Percentiles rank a stretch among this genome's conserved stretches.
Evolutionary conservation across 495 filamentous ascomycete species (phyloP).

Genomic region (Penicillium soppii): DNA sequence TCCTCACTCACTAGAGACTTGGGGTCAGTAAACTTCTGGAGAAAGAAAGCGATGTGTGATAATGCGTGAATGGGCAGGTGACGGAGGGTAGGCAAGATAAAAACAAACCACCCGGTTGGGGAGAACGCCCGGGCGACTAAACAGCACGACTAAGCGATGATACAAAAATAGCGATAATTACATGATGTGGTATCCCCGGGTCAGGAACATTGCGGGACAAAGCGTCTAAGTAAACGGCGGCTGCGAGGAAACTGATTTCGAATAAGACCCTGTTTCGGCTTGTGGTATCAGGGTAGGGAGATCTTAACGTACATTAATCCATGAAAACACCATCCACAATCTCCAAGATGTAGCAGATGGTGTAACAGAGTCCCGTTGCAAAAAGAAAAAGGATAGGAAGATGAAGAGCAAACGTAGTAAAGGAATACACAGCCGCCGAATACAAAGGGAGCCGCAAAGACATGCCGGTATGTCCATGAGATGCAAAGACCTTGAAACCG

Average conservation of each 20-base stretch:
- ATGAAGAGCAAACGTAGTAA: constrained; percentile 23
- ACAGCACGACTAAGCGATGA: constrained; percentile 15
- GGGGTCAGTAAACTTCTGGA: constrained; percentile 25
- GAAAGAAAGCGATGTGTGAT: constrained; percentile 13
- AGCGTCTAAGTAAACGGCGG: constrained; percentile 45
- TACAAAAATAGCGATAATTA: constrained; percentile 39
- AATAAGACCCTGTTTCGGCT: constrained; percentile 48
- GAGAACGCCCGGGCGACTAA: constrained; percentile 9
- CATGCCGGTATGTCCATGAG: constrained; percentile 33
- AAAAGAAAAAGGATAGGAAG: constrained; percentile 11
- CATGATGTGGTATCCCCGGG: constrained; percentile 28
- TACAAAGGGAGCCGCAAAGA: constrained; percentile 23
- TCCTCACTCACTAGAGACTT: constrained; percentile 46
- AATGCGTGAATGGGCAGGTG: constrained; percentile 7
- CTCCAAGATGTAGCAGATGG: constrained; percentile 42
- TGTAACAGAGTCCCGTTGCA: constrained; percentile 38
- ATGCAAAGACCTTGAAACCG: constrained; percentile 33
- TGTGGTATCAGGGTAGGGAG: constrained; percentile 53
- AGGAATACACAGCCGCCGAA: constrained; percentile 35
- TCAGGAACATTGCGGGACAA: constrained; percentile 35
- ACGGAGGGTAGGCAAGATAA: constrained; percentile 1
- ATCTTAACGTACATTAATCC: constrained; percentile 79
- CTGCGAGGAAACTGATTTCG: constrained; percentile 56
- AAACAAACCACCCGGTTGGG: constrained; percentile 9
- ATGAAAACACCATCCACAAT: constrained; percentile 62